Conservation (phyloP, 1,139 yeast genomes). For the Hemisphaericaspora xylanilytica region DNA sequence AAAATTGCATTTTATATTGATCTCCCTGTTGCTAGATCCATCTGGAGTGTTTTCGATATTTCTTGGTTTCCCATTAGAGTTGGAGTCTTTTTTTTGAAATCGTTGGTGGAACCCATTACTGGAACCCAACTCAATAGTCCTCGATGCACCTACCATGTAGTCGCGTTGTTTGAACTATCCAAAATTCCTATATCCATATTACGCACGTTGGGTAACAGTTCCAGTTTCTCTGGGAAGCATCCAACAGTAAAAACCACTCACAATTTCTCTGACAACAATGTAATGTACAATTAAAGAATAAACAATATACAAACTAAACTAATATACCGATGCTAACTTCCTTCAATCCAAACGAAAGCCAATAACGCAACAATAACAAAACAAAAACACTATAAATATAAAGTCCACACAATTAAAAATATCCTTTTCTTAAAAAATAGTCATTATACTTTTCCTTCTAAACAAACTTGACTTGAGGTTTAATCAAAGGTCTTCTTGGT, state of each 20-base stretch:
- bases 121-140: too few species aligned
- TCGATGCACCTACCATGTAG: too few species aligned
- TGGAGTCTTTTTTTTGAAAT: too few species aligned
- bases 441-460: constrained; percentile 7
- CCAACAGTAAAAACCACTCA: background rate
- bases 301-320: background rate
- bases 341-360: constrained; percentile 1
- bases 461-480: constrained; percentile 11
- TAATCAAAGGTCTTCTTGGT: constrained; percentile 78
- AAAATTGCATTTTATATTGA: too few species aligned
- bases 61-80: too few species aligned
- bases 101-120: too few species aligned
- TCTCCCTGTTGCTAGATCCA: too few species aligned
- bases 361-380: constrained; percentile 5
- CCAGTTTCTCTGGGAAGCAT: too few species aligned
- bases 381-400: constrained; percentile 2
- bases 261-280: background rate
- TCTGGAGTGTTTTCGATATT: too few species aligned
- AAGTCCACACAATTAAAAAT: background rate
- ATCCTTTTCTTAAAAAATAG: background rate
- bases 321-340: background rate
- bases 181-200: too few species aligned
- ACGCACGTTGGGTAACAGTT: too few species aligned
- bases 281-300: background rate
- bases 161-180: too few species aligned